Evolutionary conservation across 1,284 basidiomycete genomes (phyloP), one percentile per base, ranked within the genome.

Genomic region (Marasmius oreades): DNA sequence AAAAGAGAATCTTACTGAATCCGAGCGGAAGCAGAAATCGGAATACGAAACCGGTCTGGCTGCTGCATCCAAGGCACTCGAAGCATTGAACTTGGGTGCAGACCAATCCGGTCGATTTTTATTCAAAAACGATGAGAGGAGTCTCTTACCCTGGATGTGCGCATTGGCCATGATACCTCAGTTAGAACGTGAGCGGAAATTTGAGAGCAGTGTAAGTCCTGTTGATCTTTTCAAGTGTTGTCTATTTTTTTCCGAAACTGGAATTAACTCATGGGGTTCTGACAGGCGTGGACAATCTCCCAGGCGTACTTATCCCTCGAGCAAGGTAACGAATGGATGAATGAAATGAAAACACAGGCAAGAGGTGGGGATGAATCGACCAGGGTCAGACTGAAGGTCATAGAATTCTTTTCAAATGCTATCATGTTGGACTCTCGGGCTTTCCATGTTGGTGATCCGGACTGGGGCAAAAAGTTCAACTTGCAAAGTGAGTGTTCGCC

Each of bases 151-250:
- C 1, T 55, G 55, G 55, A 51, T 51, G 37, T 34, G 26, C 20
- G 55, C 47, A 5, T 33, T 44, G 42, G 33, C n/a, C 12, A 28
- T 51, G 28, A 18, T 51, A 11, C 55, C 55, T 4, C 10, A 28
- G n/a, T 33, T 55, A 6, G 33, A 39, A 26, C 22, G 24, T 23
- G 22, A 48, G 0, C 34, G 46, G 7, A 33, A 48, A 37, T 42
- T 22, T 28, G 22, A 39, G 5, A 55, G 55, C n/a, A 44, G 55
- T 26, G 47, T 55, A 1, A 50, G 55, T 51, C 26, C 14, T 16
- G 14, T 50, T 11, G n/a, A 18, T 50, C 10, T 20, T 34, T 24
- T 39, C 8, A 23, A 26, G 2, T 42, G 1, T 12, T n/a, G 51
- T 22, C 22, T 43, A 14, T 24, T 14, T 31, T 31, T 31, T n/a